Conservation (phyloP, 1,284 basidiomycete species). For the Trametes sp. region DNA sequence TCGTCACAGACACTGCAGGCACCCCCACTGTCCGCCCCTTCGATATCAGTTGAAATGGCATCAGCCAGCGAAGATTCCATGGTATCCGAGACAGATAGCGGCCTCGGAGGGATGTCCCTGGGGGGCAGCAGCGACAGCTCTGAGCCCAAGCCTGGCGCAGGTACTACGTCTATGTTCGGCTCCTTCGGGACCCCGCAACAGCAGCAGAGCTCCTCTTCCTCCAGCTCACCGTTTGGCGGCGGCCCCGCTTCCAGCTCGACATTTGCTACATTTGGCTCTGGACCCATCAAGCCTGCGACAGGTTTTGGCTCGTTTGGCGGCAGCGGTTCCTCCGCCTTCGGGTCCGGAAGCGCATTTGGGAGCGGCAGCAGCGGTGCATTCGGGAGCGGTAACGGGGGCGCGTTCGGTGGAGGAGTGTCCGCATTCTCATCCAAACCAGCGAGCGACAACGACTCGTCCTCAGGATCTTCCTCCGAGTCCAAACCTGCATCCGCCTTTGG, state of each 20-base stretch:
- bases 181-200: constrained; percentile 14
- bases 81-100: constrained; percentile 30
- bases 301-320: constrained; percentile 50
- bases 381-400: constrained; percentile 21
- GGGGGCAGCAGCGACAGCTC: constrained; percentile 35
- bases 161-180: constrained; percentile 44
- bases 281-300: constrained; percentile 47
- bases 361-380: constrained; percentile 15
- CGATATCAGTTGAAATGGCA: constrained; percentile 48
- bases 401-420: constrained; percentile 40
- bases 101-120: constrained; percentile 47
- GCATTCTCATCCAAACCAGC: constrained; percentile 33
- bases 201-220: constrained; percentile 5
- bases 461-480: constrained; percentile 43
- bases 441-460: constrained; percentile 7
- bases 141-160: constrained; percentile 31
- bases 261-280: constrained; percentile 36
- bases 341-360: constrained; percentile 24
- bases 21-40: constrained; percentile 22
- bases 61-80: constrained; percentile 43
- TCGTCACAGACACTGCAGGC: constrained; percentile 31
- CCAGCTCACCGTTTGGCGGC: constrained; percentile 8
- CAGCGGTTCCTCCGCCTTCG: constrained; percentile 32
- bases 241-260: constrained; percentile 22
- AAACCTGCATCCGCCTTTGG: constrained; percentile 34